Conservation (phyloP, 148 eudicot genomes). For the Persicaria tinctoria region DNA sequence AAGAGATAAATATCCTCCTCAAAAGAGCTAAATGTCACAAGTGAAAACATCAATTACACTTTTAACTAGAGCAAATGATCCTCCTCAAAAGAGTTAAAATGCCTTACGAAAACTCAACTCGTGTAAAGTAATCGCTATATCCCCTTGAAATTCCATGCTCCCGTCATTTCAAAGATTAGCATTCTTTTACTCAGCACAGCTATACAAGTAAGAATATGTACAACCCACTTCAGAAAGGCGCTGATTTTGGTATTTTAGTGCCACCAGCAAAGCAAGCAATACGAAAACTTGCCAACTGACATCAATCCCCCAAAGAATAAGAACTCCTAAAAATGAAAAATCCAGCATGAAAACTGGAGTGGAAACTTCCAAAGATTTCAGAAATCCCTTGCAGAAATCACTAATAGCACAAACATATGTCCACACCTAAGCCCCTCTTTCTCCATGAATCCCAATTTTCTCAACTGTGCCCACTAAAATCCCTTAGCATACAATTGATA, state of each 20-base stretch:
- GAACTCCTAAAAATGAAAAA: not conserved
- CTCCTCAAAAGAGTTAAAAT: not conserved
- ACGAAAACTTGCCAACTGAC: not conserved
- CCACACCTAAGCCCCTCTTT: not conserved
- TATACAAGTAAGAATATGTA: not conserved
- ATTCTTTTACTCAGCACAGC: too few species aligned
- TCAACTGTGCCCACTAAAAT: not conserved
- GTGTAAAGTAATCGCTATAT: not conserved
- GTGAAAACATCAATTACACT: not conserved
- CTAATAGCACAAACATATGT: not conserved
- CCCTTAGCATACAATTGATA: too few species aligned
- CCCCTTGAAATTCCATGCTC: not conserved
- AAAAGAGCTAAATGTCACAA: not conserved
- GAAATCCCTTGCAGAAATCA: too few species aligned
- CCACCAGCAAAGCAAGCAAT: not conserved
- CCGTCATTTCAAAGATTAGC: not conserved
- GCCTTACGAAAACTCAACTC: not conserved
- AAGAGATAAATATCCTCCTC: not conserved
- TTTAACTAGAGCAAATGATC: not conserved
- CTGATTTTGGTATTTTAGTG: too few species aligned
- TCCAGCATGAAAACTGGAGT: not conserved
- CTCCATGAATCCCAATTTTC: not conserved
- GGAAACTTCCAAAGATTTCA: too few species aligned
- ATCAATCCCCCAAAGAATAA: not conserved
- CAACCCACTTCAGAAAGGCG: not conserved